Percentiles rank a stretch among this genome's conserved stretches.
Conservation (phyloP, 192 early-diverging fungal genomes). For the Thamnidium elegans region DNA sequence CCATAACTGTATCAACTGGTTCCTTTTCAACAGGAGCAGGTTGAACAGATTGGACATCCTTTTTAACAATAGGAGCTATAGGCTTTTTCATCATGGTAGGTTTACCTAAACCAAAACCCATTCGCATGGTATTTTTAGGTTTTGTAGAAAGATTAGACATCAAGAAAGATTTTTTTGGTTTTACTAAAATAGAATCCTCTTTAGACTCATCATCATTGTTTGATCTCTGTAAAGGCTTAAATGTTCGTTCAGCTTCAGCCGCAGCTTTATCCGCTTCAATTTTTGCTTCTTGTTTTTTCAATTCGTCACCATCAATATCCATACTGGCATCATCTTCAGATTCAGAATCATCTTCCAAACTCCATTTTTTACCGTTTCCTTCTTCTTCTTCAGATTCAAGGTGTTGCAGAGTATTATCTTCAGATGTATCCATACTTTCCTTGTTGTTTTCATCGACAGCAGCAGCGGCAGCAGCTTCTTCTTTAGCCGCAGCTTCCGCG, state of each 20-base stretch:
- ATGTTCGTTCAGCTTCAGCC: background rate
- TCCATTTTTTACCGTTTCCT: constrained; percentile 41
- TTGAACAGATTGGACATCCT: constrained; percentile 7
- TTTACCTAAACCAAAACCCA: constrained; percentile 18
- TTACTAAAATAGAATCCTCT: constrained; percentile 8
- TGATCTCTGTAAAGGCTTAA: constrained; percentile 14
- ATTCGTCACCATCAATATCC: constrained; percentile 29
- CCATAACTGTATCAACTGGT: constrained; percentile 32
- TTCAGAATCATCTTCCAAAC: constrained; percentile 65
- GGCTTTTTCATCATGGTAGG: constrained; percentile 15
- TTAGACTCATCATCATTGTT: constrained; percentile 11
- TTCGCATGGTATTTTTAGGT: constrained; percentile 20
- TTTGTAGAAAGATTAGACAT: constrained; percentile 14
- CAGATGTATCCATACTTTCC: background rate
- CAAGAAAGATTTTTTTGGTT: constrained; percentile 4
- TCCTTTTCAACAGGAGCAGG: constrained; percentile 1
- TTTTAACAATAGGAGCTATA: background rate
- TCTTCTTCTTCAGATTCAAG: constrained; percentile 10
- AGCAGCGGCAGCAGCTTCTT: constrained; percentile 2
- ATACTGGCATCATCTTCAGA: constrained; percentile 42
- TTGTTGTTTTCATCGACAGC: constrained; percentile 11
- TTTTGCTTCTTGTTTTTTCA: no score
- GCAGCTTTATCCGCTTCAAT: background rate
- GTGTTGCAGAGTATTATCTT: constrained; percentile 1
- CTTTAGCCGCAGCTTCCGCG: background rate